Conservation (phyloP, 768 basidiomycete genomes). For the Mycena polygramma region DNA sequence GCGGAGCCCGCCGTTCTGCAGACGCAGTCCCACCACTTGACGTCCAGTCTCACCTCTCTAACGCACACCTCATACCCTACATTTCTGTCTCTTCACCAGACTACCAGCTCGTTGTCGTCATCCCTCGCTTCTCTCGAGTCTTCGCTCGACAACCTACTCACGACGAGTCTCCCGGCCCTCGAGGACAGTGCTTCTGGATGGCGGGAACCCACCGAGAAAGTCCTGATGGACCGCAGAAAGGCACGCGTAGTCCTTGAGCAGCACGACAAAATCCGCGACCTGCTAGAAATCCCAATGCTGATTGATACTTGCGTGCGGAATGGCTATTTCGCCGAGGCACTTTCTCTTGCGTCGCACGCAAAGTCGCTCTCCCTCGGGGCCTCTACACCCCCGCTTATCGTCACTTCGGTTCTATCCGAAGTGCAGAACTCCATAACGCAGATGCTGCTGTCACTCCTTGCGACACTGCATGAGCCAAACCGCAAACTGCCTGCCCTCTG, state of each 20-base stretch:
- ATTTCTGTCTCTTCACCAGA: constrained; percentile 88
- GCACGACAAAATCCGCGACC: constrained; percentile 91
- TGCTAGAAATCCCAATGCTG: constrained; percentile 91
- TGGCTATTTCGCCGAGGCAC: constrained; percentile 92
- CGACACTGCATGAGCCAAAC: constrained; percentile 83
- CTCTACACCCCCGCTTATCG: constrained; percentile 60
- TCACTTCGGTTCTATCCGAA: constrained; percentile 75
- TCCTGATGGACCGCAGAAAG: constrained; percentile 81
- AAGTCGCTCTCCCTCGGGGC: constrained; percentile 60
- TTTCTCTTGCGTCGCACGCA: constrained; percentile 86
- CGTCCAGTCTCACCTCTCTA: constrained; percentile 89
- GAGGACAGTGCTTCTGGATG: constrained; percentile 82
- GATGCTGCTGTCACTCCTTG: constrained; percentile 85
- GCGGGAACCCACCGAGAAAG: constrained; percentile 76
- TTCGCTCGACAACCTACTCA: constrained; percentile 79
- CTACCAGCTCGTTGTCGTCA: constrained; percentile 77
- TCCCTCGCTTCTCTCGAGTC: constrained; percentile 82
- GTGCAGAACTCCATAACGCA: constrained; percentile 75
- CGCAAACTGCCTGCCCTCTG: constrained; percentile 89
- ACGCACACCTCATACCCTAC: constrained; percentile 94
- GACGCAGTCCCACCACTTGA: constrained; percentile 88
- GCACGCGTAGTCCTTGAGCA: constrained; percentile 92
- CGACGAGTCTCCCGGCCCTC: constrained; percentile 78
- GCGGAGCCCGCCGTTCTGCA: constrained; percentile 82
- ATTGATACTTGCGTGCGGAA: constrained; percentile 95